phyloP scores from a whole-genome alignment of 2,329 filamentous ascomycete species.

The Ceratocystis papillata region DNA sequence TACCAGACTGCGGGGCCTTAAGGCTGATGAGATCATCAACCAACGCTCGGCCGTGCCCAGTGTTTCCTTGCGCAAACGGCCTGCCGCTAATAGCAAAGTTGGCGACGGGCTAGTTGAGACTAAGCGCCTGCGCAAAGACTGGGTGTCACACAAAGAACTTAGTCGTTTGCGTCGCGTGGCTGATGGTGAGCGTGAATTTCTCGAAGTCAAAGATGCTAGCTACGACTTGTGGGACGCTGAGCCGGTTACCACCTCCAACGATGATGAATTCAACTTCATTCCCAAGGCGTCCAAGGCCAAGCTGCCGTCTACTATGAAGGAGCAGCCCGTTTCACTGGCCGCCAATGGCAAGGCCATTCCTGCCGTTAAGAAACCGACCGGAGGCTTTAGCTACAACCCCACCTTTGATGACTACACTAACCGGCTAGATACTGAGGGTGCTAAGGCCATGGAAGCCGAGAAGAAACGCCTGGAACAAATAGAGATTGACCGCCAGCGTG shows the following conservation, averaged over 20 bases:
- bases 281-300: constrained; percentile 55
- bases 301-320: constrained; percentile 62
- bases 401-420: constrained; percentile 74
- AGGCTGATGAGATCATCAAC: constrained; percentile 83
- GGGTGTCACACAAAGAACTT: constrained; percentile 77
- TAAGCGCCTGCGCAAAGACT: constrained; percentile 68
- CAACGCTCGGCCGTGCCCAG: constrained; percentile 72
- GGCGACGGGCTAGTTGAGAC: constrained; percentile 60
- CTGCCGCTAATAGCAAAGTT: constrained; percentile 47
- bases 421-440: constrained; percentile 61
- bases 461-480: constrained; percentile 58
- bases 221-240: constrained; percentile 68
- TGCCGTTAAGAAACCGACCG: constrained; percentile 66
- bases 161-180: constrained; percentile 67
- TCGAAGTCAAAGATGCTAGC: constrained; percentile 49
- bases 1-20: constrained; percentile 66
- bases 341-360: constrained; percentile 69
- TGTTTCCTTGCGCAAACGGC: constrained; percentile 66
- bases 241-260: constrained; percentile 31
- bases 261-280: constrained; percentile 53
- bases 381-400: constrained; percentile 88
- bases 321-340: constrained; percentile 70
- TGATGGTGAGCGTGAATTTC: constrained; percentile 52
- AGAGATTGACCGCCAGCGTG: constrained; percentile 54
- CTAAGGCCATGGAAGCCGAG: constrained; percentile 70